phyloP scores from a whole-genome alignment of 225 moss, liverwort and hornwort species.

The Physcomitrellopsis africana region DNA sequence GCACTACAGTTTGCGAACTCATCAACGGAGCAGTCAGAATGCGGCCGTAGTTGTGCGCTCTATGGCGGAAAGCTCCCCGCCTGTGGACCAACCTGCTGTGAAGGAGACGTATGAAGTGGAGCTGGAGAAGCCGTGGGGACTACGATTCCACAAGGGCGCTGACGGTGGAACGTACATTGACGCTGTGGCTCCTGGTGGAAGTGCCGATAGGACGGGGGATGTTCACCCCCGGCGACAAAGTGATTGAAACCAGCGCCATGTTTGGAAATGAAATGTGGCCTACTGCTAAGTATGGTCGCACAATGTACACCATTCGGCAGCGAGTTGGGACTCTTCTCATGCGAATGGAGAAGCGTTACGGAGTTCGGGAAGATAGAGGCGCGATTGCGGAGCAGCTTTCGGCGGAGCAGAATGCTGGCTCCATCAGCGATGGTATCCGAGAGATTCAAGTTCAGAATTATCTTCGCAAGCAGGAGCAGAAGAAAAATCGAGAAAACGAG shows the following conservation, averaged over 20 bases:
- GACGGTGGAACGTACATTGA: slow-evolving; percentile 94
- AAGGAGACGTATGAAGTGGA: slow-evolving; percentile 88
- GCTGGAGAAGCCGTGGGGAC: slow-evolving; percentile 88
- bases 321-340: slow-evolving; percentile 78
- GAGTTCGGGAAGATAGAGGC: slow-evolving; percentile 78
- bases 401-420: slow-evolving; percentile 80
- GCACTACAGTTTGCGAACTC: slow-evolving; percentile 19
- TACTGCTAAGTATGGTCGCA: slow-evolving; percentile 97
- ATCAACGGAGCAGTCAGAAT: slow-evolving; percentile 30
- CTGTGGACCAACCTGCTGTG: slow-evolving; percentile 36
- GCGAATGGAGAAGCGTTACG: slow-evolving; percentile 90
- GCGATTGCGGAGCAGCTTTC: slow-evolving; percentile 68
- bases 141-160: slow-evolving; percentile 87
- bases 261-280: slow-evolving; percentile 95
- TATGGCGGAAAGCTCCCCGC: slow-evolving; percentile 56
- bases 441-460: slow-evolving; percentile 96
- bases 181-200: slow-evolving; percentile 73
- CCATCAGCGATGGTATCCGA: slow-evolving; percentile 79
- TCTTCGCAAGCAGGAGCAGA: slow-evolving; percentile 88
- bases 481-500: slow-evolving; percentile 68
- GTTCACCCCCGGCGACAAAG: slow-evolving; percentile 79
- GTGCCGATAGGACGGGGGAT: slow-evolving; percentile 57
- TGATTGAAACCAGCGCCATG: slow-evolving; percentile 93
- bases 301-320: slow-evolving; percentile 98
- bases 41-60: slow-evolving; percentile 48